Base-by-base conservation (phyloP, 169 alveolate species). In the Perkinsus chesapeaki region DNA sequence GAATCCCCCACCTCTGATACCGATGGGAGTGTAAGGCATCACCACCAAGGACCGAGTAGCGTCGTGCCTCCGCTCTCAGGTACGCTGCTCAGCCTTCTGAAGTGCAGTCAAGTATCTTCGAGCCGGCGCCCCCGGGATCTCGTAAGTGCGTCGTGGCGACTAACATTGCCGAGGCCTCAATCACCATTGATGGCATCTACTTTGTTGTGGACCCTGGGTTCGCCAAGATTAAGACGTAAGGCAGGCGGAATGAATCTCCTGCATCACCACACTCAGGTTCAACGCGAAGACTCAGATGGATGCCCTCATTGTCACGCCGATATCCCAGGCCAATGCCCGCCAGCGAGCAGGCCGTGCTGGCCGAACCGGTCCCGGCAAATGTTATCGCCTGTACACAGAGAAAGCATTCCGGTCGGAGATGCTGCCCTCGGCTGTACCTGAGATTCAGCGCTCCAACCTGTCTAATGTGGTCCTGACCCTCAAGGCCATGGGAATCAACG, bases 271-370 rank as follows among this genome's bases (percentile, higher is more conserved):
- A 16, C 12, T 3, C 39, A 34, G 91, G 27, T 73, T 36, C 91
- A 38, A 34, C 39, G 91, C 91, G 91, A 98, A 98, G 96, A 95
- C 99, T 39, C 99, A 99, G 91, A 99, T 99, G 99, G 99, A 99
- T 92, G 95, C 99, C 38, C 96, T 99, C 92, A 97, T 98, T 19
- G 99, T 99, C 48, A 99, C 99, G 5, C 99, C 99, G 0, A 99
- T 99, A 39, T 97, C 99, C 39, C 98, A 99, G 96, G 99, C 99
- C 5, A 98, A 98, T 92, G 99, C 99, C 0, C 97, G 97, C 93
- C 99, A 99, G 96, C 95, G 99, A 94, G 99, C 99, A 5, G 99
- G 99, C 0, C 97, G 99, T 48, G 99, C 99, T 0, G 99, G 99
- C 0, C 96, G 99, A 95, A 99, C 99, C 3, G 99, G 99, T 0